Percentiles rank a stretch among this genome's conserved stretches.
phyloP scores from a whole-genome alignment of 192 early-diverging fungal species.

The Backusella liffmaniae region DNA sequence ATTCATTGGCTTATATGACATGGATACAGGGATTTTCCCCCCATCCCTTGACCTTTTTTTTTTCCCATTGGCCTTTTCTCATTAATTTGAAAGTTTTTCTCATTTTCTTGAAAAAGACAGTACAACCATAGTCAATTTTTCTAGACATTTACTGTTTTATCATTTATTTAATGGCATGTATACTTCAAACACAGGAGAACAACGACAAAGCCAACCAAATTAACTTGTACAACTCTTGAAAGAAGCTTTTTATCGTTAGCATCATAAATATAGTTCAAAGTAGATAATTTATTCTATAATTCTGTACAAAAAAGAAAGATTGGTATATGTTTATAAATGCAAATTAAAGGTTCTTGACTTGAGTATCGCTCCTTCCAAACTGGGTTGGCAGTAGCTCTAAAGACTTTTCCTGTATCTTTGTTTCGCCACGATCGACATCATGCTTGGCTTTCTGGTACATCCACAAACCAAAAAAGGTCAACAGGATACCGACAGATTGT shows the following conservation, averaged over 20 bases:
- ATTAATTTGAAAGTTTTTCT: no score
- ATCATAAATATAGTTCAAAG: neutral
- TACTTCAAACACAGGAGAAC: neutral
- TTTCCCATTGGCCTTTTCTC: no score
- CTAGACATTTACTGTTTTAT: neutral
- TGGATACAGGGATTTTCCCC: no score
- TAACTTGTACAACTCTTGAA: no score
- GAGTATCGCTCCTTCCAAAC: neutral
- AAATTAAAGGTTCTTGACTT: neutral
- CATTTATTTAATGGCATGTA: neutral
- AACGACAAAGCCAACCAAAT: neutral
- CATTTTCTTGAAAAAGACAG: no score
- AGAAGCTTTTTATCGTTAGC: no score
- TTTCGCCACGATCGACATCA: constrained; percentile 51
- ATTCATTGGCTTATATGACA: no score
- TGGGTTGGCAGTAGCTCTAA: constrained; percentile 16
- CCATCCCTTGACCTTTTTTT: no score
- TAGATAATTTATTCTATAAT: neutral
- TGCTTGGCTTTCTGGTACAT: constrained; percentile 80
- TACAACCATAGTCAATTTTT: neutral
- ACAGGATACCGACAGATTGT: constrained; percentile 72
- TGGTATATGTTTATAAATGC: neutral
- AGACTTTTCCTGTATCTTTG: constrained; percentile 31
- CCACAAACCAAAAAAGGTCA: constrained; percentile 83
- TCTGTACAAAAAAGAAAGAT: neutral